Evolutionary conservation across 1,284 basidiomycete species (phyloP), one percentile per base, ranked within the genome.

Genomic region (Marasmius oreades): DNA sequence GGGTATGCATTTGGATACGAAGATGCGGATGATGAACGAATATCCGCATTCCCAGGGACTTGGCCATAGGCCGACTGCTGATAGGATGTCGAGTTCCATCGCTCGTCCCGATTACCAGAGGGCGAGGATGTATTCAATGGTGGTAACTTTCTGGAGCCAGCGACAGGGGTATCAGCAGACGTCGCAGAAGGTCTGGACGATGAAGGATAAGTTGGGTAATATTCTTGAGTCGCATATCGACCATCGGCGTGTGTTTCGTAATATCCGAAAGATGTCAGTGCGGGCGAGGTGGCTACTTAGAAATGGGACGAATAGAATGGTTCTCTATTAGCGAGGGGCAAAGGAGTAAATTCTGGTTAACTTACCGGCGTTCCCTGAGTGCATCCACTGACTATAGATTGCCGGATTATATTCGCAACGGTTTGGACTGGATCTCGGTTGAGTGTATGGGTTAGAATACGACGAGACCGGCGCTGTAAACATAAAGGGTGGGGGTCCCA

Each of bases 381-480:
- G 55, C 43, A 75, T 71, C 78, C 82, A 85, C 62, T 80, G 79
- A 60, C 73, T 73, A 68, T 82, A 84, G 51, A 76, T 63, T 43
- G 76, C 71, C 62, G 70, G 67, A 61, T 76, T 78, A 65, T 82
- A 77, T 60, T 86, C 83, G 65, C 74, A 76, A 62, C 81, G 80
- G 63, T 73, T 73, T 55, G 81, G 81, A 55, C 82, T 79, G 57
- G 84, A 77, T 66, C 85, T 81, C 64, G 82, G 80, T 73, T 85
- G 84, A 43, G 79, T 72, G 71, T 81, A 85, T 63, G 80, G 73
- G 68, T 74, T 79, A 73, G 79, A 69, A 73, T 81, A 82, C 67
- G 47, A 50, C 33, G 75, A 69, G 64, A 67, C 64, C 73, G 79
- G 78, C 72, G 74, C 81, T 83, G 70, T 73, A 75, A 66, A 74